These are phyloP conservation scores for Monilinia fructicola DNA, from an alignment of 2,329 filamentous ascomycete species.

Conservation along the genomic window DNA sequence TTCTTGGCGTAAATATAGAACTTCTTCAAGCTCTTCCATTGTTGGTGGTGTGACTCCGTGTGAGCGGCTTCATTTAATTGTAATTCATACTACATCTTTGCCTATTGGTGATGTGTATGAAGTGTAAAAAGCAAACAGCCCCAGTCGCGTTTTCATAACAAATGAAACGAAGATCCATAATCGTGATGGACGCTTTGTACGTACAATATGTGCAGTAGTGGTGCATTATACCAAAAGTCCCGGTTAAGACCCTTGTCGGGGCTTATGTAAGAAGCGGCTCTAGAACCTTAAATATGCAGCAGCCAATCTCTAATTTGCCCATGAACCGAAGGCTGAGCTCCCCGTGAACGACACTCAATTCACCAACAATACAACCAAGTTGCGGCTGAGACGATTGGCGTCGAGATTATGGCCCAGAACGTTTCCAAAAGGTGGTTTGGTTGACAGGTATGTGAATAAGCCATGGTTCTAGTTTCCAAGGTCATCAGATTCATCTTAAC, in stretches of 20 bases:
- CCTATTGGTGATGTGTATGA: not conserved
- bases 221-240: not conserved
- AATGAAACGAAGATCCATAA: not conserved
- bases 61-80: not conserved
- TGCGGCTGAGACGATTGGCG: no score
- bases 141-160: not conserved
- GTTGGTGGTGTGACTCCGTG: no score
- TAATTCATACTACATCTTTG: not conserved
- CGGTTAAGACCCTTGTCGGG: not conserved
- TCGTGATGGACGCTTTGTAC: constrained; percentile 1
- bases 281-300: not conserved
- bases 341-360: not conserved
- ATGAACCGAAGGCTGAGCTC: not conserved
- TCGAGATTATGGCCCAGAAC: no score
- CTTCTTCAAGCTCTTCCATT: not conserved
- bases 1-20: constrained; percentile 5
- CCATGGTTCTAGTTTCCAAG: not conserved
- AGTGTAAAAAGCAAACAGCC: not conserved
- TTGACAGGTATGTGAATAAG: not conserved
- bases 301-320: not conserved
- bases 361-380: not conserved
- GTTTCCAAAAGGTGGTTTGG: not conserved
- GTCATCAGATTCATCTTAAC: not conserved
- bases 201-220: constrained; percentile 2
- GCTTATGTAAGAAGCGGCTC: constrained; percentile 9